Percentiles rank a stretch among this genome's conserved stretches.
Conservation (phyloP, 345 rosid species). For the Trapa incisa region DNA sequence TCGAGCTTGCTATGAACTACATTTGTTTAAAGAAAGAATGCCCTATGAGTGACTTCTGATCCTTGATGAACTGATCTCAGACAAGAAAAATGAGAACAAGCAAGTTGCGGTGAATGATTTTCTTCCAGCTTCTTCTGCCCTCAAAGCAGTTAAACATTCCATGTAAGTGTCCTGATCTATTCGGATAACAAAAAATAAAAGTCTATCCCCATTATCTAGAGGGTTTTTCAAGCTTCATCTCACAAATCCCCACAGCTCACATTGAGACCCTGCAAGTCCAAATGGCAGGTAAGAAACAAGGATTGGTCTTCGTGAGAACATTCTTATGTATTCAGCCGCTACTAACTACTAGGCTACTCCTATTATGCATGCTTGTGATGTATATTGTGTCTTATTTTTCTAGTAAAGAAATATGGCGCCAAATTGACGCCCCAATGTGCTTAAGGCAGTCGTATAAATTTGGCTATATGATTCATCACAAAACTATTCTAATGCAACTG, state of each 20-base stretch:
- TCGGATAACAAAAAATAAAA: not conserved
- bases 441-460: not conserved
- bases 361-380: not conserved
- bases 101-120: slow-evolving; percentile 93
- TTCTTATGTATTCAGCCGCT: no score
- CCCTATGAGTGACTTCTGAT: not conserved
- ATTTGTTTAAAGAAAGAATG: not conserved
- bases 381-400: no score
- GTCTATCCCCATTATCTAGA: no score
- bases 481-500: not conserved
- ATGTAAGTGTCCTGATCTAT: slow-evolving; percentile 37
- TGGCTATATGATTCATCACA: not conserved
- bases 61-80: slow-evolving; percentile 20
- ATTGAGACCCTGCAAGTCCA: no score
- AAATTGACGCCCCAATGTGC: not conserved
- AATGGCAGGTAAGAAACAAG: no score
- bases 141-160: slow-evolving; percentile 71
- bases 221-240: no score
- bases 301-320: no score
- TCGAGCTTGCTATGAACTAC: slow-evolving; percentile 28
- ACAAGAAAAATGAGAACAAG: slow-evolving; percentile 51
- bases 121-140: slow-evolving; percentile 63
- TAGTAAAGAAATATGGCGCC: not conserved
- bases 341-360: no score
- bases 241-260: no score